These are phyloP conservation scores for Penicillium herquei DNA, from an alignment of 495 filamentous ascomycete species.

Conservation along the genomic window DNA sequence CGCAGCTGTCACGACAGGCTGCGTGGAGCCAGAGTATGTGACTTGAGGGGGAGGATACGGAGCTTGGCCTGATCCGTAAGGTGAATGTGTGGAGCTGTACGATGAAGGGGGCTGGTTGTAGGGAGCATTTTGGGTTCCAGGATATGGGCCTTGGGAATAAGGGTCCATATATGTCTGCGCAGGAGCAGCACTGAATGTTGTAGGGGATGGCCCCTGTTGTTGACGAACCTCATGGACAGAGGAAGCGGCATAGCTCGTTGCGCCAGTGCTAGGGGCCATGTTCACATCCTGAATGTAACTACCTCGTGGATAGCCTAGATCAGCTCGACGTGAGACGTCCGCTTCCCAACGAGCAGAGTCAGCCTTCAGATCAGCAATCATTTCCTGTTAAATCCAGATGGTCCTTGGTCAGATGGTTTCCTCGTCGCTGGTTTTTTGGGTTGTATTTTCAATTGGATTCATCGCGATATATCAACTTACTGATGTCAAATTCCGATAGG, in stretches of 20 bases:
- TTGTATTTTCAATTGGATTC: background rate
- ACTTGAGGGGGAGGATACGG: conserved; percentile 38
- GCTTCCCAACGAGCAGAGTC: conserved; percentile 80
- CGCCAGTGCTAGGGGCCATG: conserved; percentile 36
- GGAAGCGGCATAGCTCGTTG: conserved; percentile 35
- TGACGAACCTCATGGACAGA: conserved; percentile 38
- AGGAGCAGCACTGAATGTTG: conserved; percentile 40
- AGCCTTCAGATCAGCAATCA: conserved; percentile 82
- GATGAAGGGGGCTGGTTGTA: conserved; percentile 33
- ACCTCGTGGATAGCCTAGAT: conserved; percentile 47
- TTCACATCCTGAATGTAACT: conserved; percentile 46
- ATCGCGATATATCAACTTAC: conserved; percentile 51
- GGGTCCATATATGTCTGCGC: conserved; percentile 35
- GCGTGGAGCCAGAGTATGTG: conserved; percentile 37
- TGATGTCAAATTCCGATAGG: conserved; percentile 82
- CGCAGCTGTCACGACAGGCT: conserved; percentile 37
- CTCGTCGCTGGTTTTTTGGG: conserved; percentile 8
- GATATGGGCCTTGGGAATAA: conserved; percentile 37
- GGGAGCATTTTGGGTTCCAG: conserved; percentile 36
- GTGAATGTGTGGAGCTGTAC: conserved; percentile 40
- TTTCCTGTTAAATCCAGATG: conserved; percentile 56
- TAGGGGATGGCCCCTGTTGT: conserved; percentile 38
- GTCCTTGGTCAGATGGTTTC: conserved; percentile 19
- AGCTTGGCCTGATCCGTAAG: conserved; percentile 35
- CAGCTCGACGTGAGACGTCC: conserved; percentile 56